A percentile compares a stretch with the other conserved stretches of the same genome.
phyloP scores from a whole-genome alignment of 768 basidiomycete species.

The Russula earlei region DNA sequence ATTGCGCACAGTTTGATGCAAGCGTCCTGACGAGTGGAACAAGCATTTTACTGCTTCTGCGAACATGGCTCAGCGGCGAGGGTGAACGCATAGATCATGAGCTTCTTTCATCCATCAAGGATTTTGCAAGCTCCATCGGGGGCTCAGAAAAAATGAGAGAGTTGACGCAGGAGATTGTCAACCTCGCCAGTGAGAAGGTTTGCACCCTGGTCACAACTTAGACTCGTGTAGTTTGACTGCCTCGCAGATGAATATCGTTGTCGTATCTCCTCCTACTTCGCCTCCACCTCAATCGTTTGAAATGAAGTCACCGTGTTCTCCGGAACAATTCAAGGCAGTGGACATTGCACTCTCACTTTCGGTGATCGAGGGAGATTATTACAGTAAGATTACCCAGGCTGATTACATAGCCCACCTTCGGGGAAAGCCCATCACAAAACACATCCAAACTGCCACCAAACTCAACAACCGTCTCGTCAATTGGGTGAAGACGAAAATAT shows the following conservation, averaged over 20 bases:
- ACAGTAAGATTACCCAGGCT: conserved; percentile 30
- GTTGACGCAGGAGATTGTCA: neutral
- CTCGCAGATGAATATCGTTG: conserved; percentile 3
- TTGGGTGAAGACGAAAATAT: conserved; percentile 19
- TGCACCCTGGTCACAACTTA: neutral
- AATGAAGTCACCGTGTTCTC: neutral
- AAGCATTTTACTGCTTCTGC: conserved; percentile 10
- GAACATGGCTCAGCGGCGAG: conserved; percentile 7
- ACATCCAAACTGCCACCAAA: conserved; percentile 28
- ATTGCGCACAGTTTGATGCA: neutral
- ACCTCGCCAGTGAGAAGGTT: conserved; percentile 10
- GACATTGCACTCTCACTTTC: conserved; percentile 38
- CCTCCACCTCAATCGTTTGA: neutral
- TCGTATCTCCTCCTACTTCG: neutral
- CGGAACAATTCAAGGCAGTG: conserved; percentile 30
- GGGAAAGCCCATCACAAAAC: conserved; percentile 25
- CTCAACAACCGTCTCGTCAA: conserved; percentile 32
- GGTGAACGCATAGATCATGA: conserved; percentile 20
- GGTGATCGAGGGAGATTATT: conserved; percentile 36
- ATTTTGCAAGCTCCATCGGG: neutral
- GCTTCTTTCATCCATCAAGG: conserved; percentile 21
- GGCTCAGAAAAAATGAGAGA: conserved; percentile 8
- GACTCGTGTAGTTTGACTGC: neutral
- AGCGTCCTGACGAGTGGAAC: neutral
- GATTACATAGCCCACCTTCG: conserved; percentile 37